A percentile compares a stretch with the other conserved stretches of the same genome.
phyloP scores from a whole-genome alignment of 1,139 yeast species.

The Suhomyces kunorum region DNA sequence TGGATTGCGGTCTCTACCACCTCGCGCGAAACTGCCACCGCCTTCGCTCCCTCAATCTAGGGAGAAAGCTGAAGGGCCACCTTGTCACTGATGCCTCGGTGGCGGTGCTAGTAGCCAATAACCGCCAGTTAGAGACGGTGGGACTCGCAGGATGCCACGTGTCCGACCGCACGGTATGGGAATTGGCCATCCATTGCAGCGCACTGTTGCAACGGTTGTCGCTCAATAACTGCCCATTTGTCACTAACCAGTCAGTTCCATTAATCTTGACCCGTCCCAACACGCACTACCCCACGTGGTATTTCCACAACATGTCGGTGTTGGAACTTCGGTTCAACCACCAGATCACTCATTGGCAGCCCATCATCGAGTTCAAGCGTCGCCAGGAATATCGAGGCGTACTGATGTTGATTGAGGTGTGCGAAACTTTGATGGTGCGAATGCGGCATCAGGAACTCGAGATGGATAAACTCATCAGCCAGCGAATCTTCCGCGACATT shows the following conservation, averaged over 20 bases:
- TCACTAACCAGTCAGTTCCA: constrained; percentile 71
- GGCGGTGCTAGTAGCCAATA: constrained; percentile 54
- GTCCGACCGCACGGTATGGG: constrained; percentile 79
- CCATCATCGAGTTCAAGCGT: constrained; percentile 69
- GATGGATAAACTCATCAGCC: constrained; percentile 57
- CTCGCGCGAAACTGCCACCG: constrained; percentile 61
- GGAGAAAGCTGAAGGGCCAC: constrained; percentile 72
- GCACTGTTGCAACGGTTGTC: constrained; percentile 64
- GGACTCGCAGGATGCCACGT: constrained; percentile 90
- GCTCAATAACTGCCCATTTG: constrained; percentile 67
- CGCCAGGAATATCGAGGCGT: constrained; percentile 54
- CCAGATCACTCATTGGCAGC: constrained; percentile 57
- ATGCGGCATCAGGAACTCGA: constrained; percentile 63
- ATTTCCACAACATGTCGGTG: constrained; percentile 65
- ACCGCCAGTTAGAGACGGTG: constrained; percentile 60
- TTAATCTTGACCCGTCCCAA: constrained; percentile 40
- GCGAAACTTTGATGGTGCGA: constrained; percentile 63
- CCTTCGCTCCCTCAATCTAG: constrained; percentile 66
- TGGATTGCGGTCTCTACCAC: constrained; percentile 72
- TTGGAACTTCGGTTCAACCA: constrained; percentile 72
- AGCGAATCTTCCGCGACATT: constrained; percentile 55
- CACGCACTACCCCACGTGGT: constrained; percentile 32
- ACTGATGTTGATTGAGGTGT: constrained; percentile 70
- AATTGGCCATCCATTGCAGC: constrained; percentile 65
- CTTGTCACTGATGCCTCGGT: constrained; percentile 72